Conservation (phyloP, 352 stramenopile species). For the Aphanomyces euteiches region DNA sequence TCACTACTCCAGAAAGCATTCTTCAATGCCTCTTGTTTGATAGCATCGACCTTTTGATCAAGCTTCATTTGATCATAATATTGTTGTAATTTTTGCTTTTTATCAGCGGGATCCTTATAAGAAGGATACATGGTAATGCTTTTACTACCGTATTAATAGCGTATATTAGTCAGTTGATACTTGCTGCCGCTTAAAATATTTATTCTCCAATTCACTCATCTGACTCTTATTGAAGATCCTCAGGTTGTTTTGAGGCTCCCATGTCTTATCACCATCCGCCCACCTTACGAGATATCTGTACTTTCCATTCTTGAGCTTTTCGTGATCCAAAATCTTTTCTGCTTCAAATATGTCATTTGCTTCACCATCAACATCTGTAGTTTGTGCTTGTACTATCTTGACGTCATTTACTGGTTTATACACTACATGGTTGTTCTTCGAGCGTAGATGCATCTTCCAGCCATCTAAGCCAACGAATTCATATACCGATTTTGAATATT, state of each 20-base stretch:
- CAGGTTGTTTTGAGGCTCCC: conserved; percentile 25
- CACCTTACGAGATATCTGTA: conserved; percentile 30
- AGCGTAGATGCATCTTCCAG: conserved; percentile 23
- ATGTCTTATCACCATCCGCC: conserved; percentile 18
- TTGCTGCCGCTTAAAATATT: conserved; percentile 8
- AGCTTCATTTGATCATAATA: not conserved
- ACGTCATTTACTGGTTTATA: conserved; percentile 31
- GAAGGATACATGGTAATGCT: conserved; percentile 8
- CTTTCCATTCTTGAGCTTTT: conserved; percentile 30
- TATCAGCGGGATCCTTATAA: not conserved
- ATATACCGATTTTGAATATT: conserved; percentile 31
- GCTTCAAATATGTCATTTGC: conserved; percentile 28
- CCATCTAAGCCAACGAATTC: conserved; percentile 30
- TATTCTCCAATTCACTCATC: not conserved
- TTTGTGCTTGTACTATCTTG: conserved; percentile 22
- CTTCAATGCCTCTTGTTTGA: not conserved
- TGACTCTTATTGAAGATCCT: conserved; percentile 14
- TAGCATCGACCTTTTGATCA: not conserved
- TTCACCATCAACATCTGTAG: not conserved
- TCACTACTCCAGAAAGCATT: conserved; percentile 6
- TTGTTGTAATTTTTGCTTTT: not conserved
- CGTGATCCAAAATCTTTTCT: conserved; percentile 16
- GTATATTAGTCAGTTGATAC: not conserved
- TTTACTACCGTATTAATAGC: not conserved
- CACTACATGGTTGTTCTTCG: conserved; percentile 28